Percentiles rank a stretch among this genome's conserved stretches.
These are phyloP conservation scores for Acacia melanoxylon DNA, from an alignment of 306 rosid species.

Conservation along the genomic window DNA sequence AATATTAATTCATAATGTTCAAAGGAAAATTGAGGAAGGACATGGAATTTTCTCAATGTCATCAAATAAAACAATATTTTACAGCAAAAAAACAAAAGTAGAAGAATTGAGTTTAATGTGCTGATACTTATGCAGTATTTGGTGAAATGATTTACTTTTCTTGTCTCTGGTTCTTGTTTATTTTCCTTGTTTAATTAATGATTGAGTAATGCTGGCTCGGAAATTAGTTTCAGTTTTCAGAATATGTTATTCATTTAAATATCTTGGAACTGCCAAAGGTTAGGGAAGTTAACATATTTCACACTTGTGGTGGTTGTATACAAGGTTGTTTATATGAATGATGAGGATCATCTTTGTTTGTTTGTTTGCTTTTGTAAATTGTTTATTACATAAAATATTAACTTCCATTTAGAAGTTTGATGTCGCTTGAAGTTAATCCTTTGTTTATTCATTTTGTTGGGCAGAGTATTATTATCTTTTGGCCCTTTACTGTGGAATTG, in stretches of 20 bases:
- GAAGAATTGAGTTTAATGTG: background rate
- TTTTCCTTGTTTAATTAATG: background rate
- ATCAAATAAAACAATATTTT: background rate
- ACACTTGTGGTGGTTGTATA: background rate
- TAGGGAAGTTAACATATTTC: background rate
- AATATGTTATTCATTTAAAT: background rate
- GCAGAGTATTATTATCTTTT: slow-evolving; percentile 10
- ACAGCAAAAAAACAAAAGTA: background rate
- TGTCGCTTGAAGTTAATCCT: slow-evolving; percentile 13
- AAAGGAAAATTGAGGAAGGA: background rate
- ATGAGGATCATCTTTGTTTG: background rate
- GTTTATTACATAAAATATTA: background rate
- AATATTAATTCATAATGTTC: background rate
- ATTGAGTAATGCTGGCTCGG: background rate
- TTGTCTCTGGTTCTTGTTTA: background rate
- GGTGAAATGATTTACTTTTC: background rate
- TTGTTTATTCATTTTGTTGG: slow-evolving; percentile 1
- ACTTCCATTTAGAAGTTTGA: background rate
- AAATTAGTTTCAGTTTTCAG: background rate
- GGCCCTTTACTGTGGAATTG: background rate
- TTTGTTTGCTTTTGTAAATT: slow-evolving; percentile 9
- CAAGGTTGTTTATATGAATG: background rate
- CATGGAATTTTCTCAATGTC: background rate
- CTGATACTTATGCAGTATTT: background rate
- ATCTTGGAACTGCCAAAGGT: background rate